A percentile compares a stretch with the other conserved stretches of the same genome.
phyloP scores from a whole-genome alignment of 2,329 filamentous ascomycete genomes.

The Trichoderma sp. region DNA sequence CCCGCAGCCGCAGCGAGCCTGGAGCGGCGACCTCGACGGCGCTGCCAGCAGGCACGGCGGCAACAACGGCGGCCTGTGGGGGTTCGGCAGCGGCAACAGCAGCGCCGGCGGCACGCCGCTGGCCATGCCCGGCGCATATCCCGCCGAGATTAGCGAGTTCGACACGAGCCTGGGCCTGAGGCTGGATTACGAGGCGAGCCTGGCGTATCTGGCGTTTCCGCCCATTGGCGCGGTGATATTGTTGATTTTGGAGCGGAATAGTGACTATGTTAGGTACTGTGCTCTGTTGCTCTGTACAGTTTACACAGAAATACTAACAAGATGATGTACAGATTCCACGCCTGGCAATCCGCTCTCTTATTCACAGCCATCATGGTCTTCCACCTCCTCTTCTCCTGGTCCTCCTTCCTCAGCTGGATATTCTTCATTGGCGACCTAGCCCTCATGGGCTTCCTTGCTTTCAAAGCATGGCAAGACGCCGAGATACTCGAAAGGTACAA shows the following conservation, averaged over 20 bases:
- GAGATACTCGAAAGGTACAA: conserved; percentile 63
- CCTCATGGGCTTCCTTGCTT: conserved; percentile 75
- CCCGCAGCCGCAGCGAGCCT: conserved; percentile 62
- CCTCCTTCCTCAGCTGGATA: conserved; percentile 79
- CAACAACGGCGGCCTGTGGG: conserved; percentile 28
- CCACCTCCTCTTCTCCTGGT: conserved; percentile 87
- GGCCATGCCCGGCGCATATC: conserved; percentile 47
- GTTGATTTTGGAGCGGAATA: conserved; percentile 87
- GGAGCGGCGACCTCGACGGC: conserved; percentile 48
- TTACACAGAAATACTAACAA: too few relatives aligned
- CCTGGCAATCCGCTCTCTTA: conserved; percentile 87
- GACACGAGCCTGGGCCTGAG: conserved; percentile 87
- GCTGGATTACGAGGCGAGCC: conserved; percentile 85
- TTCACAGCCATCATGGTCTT: conserved; percentile 76
- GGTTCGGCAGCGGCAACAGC: conserved; percentile 29
- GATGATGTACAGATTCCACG: conserved; percentile 72
- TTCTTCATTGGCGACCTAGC: conserved; percentile 76
- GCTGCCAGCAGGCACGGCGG: conserved; percentile 38
- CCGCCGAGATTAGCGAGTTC: conserved; percentile 73
- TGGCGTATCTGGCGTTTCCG: conserved; percentile 85
- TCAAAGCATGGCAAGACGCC: conserved; percentile 84
- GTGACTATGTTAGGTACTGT: conserved; percentile 86
- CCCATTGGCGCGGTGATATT: conserved; percentile 84
- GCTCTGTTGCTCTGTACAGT: too few relatives aligned
- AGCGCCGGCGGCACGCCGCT: conserved; percentile 36